phyloP scores from a whole-genome alignment of 2,329 filamentous ascomycete genomes.

The Ophiostoma himal-ulmi region DNA sequence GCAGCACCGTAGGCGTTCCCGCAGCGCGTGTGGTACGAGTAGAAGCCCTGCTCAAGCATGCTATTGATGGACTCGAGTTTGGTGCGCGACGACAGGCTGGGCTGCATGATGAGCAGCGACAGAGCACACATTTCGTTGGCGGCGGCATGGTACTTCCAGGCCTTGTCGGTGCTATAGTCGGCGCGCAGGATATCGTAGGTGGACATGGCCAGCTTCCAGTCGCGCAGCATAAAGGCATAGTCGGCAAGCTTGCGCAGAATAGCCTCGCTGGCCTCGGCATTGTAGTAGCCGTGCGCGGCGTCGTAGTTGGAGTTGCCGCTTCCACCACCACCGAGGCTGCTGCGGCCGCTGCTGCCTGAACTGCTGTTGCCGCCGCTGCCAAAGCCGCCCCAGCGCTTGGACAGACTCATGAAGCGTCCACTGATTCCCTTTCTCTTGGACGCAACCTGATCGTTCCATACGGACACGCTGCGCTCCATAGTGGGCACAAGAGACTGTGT shows the following conservation, averaged over 20 bases:
- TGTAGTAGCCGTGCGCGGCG: conserved; percentile 74
- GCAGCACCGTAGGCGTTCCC: conserved; percentile 72
- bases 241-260: conserved; percentile 90
- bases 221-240: conserved; percentile 92
- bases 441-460: conserved; percentile 97
- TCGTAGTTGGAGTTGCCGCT: conserved; percentile 61
- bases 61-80: conserved; percentile 76
- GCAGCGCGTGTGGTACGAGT: conserved; percentile 86
- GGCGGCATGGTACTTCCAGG: conserved; percentile 91
- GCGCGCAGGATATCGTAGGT: conserved; percentile 85
- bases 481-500: conserved; percentile 90
- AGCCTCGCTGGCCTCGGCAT: conserved; percentile 77
- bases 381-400: conserved; percentile 82
- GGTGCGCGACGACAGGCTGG: conserved; percentile 65
- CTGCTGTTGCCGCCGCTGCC: conserved; percentile 47
- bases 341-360: conserved; percentile 40
- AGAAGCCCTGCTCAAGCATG: conserved; percentile 83
- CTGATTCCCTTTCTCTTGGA: conserved; percentile 82
- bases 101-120: conserved; percentile 71
- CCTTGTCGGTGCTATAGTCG: conserved; percentile 92
- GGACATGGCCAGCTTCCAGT: conserved; percentile 87
- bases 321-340: conserved; percentile 42
- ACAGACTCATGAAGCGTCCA: conserved; percentile 90
- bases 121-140: conserved; percentile 93
- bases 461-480: conserved; percentile 85